Conservation (phyloP, 2,329 filamentous ascomycete species). For the Kalmusia sp. region DNA sequence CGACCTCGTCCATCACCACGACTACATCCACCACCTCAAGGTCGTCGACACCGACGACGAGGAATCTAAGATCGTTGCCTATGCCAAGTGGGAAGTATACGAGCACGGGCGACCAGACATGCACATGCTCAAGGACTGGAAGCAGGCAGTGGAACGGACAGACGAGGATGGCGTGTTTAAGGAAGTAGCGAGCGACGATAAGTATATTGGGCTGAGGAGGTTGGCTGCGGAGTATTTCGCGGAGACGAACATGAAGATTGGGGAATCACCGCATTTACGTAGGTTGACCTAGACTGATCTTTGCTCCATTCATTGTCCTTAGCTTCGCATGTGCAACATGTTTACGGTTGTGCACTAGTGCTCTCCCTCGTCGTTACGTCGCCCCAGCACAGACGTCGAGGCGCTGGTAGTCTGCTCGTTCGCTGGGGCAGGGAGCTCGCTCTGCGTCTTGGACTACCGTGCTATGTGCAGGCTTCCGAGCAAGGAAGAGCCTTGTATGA, state of each 20-base stretch:
- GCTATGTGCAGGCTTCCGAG: constrained; percentile 45
- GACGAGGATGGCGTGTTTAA: background rate
- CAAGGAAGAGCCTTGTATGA: constrained; percentile 45
- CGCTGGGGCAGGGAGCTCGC: constrained; percentile 40
- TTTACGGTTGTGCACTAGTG: too few relatives aligned
- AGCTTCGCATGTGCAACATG: too few relatives aligned
- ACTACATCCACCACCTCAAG: background rate
- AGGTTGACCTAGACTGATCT: background rate
- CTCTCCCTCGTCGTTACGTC: background rate
- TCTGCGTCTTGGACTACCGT: constrained; percentile 38
- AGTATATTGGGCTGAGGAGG: background rate
- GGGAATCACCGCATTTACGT: background rate
- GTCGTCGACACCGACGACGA: background rate
- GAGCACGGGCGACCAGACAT: background rate
- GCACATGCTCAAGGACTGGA: background rate
- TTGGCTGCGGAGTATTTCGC: background rate
- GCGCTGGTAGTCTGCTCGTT: constrained; percentile 32
- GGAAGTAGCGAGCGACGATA: background rate
- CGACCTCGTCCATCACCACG: background rate
- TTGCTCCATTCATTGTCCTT: too few relatives aligned
- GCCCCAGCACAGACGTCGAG: constrained; percentile 36
- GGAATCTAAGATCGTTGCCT: background rate
- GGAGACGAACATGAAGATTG: background rate
- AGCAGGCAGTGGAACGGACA: background rate
- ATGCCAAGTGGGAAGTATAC: constrained; percentile 7